Conservation (phyloP, 371 early-diverging fungal genomes). For the Capniomyces stellatus region DNA sequence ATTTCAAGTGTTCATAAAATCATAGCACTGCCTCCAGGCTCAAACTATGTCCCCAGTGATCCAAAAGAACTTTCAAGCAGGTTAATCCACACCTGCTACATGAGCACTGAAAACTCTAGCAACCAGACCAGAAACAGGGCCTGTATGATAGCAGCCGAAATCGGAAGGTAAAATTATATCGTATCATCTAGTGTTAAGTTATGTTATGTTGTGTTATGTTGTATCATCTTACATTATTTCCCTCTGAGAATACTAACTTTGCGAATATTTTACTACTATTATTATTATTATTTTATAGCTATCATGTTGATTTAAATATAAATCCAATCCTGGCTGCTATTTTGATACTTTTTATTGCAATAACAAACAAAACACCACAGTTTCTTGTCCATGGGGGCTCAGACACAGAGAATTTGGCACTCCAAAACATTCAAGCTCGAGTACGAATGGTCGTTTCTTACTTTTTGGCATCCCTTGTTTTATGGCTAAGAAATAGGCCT, state of each 20-base stretch:
- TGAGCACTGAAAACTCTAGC: constrained; percentile 85
- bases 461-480: constrained; percentile 85
- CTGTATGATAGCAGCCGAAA: constrained; percentile 48
- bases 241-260: too few relatives aligned
- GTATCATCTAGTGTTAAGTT: too few relatives aligned
- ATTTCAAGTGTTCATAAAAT: constrained; percentile 54
- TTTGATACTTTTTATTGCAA: constrained; percentile 46
- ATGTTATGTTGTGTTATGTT: too few relatives aligned
- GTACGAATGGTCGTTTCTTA: constrained; percentile 90
- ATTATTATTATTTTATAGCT: constrained; percentile 28
- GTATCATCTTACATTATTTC: too few relatives aligned
- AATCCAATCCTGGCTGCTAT: constrained; percentile 62
- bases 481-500: constrained; percentile 58
- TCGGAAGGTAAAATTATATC: constrained; percentile 31
- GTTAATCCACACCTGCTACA: constrained; percentile 78
- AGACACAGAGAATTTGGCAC: constrained; percentile 71
- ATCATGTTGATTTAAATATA: constrained; percentile 77
- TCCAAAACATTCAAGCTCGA: constrained; percentile 73
- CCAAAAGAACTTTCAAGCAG: constrained; percentile 62
- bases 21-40: constrained; percentile 29
- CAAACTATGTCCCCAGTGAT: constrained; percentile 48
- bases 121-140: constrained; percentile 70
- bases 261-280: not conserved
- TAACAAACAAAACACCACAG: constrained; percentile 57
- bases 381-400: constrained; percentile 78